Evolutionary conservation across 371 early-diverging fungal species (phyloP), one percentile per base, ranked within the genome.

Genomic region (Mycotypha africana): DNA sequence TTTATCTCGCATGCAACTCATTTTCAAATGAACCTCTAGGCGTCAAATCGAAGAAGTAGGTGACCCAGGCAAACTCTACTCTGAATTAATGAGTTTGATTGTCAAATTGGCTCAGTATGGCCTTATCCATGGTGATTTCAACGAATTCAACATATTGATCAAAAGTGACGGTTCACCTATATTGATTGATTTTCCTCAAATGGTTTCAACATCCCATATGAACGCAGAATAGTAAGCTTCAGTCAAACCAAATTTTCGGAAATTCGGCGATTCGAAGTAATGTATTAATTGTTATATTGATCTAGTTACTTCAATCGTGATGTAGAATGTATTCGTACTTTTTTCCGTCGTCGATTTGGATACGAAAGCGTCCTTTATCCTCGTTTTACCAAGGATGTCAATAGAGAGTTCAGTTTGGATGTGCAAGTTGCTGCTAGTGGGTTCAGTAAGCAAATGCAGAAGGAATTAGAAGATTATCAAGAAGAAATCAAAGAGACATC

Each of bases 151-250:
- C 70, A 78, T 99, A 42, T 74, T 99, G 64, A 79, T 99, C 43
- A 85, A 79, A 39, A 84, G 86, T 42, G 82, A 89, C 58, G 85
- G 89, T 12, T 78, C 85, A 1, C 89, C 89, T 37, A 71, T 99
- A 7, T 66, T 98, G 41, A 99, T 99, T 46, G 99, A 99, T 81
- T 99, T 99, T 67, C 99, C 99, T 1, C 99, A 99, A 68, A 99
- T 98, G 98, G 92, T 99, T 3, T 93, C 95, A 15, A 95, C 89
- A 0, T 86, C 85, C 7, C 98, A 99, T 61, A 51, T 75, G 6
- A 94, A 96, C 53, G 99, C 99, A 23, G 92, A 95, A 73, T 88
- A 74, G 75, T 88, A 70, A 58, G 64, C 48, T 32, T 2, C 28
- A 25, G 35, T 30, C 5, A 9, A 33, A 33, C 34, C 15, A n/a